Evolutionary conservation across 768 basidiomycete genomes (phyloP).

Genomic region (Scleroderma citrinum): DNA sequence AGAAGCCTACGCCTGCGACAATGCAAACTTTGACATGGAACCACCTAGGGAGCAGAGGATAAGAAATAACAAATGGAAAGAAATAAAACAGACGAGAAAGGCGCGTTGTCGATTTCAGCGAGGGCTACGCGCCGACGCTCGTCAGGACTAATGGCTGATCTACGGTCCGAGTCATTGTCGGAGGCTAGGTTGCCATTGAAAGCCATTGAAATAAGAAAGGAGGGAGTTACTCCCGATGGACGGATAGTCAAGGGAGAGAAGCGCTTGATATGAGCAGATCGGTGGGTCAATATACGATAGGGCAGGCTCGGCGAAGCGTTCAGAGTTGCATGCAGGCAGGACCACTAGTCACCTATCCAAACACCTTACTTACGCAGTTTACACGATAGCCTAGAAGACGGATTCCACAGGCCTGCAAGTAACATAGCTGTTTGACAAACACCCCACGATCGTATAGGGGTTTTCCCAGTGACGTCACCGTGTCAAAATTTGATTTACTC

Average conservation of each 20-base stretch:
- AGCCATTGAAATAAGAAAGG: neutral
- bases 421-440: too few species aligned
- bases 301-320: too few species aligned
- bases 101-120: constrained; percentile 81
- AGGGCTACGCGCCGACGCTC: constrained; percentile 76
- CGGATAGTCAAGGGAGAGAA: neutral
- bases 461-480: too few species aligned
- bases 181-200: neutral
- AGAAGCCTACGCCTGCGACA: constrained; percentile 81
- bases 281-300: neutral
- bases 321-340: too few species aligned
- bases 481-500: too few species aligned
- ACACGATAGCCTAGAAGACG: too few species aligned
- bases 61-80: neutral
- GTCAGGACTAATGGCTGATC: constrained; percentile 41
- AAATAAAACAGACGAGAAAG: constrained; percentile 58
- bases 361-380: too few species aligned
- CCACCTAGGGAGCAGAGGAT: constrained; percentile 42
- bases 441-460: too few species aligned
- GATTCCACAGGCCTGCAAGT: too few species aligned
- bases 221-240: neutral
- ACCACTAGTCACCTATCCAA: too few species aligned
- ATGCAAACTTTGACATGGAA: constrained; percentile 78
- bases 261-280: neutral
- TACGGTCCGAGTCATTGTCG: constrained; percentile 1